phyloP scores from a whole-genome alignment of 441 rosid genomes.

The Lepidium campestre region DNA sequence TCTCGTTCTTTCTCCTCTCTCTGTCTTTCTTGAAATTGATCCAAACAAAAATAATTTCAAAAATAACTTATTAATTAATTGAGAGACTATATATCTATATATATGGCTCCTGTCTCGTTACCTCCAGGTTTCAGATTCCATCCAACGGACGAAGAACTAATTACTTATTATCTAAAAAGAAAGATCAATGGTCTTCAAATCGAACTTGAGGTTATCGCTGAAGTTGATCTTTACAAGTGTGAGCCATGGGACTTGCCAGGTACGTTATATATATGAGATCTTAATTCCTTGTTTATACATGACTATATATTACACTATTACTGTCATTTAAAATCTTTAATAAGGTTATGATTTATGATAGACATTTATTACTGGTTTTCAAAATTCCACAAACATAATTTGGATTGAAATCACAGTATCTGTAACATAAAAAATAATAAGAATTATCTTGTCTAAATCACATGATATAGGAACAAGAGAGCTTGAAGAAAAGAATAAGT shows the following conservation, averaged over 20 bases:
- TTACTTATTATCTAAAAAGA: constrained; percentile 75
- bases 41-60: not conserved
- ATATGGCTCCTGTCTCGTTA: constrained; percentile 79
- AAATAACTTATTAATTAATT: not conserved
- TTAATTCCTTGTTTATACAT: not conserved
- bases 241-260: constrained; percentile 99
- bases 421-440: too few species aligned
- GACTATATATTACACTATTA: too few species aligned
- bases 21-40: not conserved
- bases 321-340: not conserved
- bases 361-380: not conserved
- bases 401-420: not conserved
- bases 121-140: constrained; percentile 98
- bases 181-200: constrained; percentile 82
- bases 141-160: constrained; percentile 94
- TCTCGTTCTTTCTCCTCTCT: not conserved
- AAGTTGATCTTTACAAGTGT: constrained; percentile 97
- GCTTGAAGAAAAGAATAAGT: constrained; percentile 29
- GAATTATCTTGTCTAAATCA: not conserved
- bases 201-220: constrained; percentile 85
- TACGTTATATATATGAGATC: constrained; percentile 36
- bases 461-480: not conserved
- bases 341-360: not conserved
- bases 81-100: constrained; percentile 8
- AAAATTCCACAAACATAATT: not conserved